Conservation (phyloP, 768 basidiomycete genomes). For the Boletus edulis region DNA sequence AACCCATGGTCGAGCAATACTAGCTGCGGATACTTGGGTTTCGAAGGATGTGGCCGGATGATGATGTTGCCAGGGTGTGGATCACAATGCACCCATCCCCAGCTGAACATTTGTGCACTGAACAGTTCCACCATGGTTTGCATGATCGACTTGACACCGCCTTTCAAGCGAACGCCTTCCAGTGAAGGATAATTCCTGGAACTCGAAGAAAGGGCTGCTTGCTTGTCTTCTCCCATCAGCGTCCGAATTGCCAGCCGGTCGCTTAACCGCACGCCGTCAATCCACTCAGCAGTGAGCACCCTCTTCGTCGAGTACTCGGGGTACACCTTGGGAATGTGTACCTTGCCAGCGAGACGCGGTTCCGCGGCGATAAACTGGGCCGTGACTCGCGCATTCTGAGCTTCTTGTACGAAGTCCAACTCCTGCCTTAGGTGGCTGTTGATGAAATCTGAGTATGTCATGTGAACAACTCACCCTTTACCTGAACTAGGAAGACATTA, state of each 20-base stretch:
- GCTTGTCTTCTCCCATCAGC: conserved; percentile 54
- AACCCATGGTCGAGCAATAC: conserved; percentile 92
- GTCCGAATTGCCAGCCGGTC: conserved; percentile 55
- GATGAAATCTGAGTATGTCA: conserved; percentile 56
- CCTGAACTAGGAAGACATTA: background rate
- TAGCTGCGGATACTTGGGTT: conserved; percentile 47
- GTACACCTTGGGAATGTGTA: conserved; percentile 78
- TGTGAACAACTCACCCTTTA: background rate
- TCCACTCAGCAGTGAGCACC: conserved; percentile 86
- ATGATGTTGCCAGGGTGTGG: conserved; percentile 79
- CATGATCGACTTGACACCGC: conserved; percentile 69
- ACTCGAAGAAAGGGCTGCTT: background rate
- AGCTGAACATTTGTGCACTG: conserved; percentile 87
- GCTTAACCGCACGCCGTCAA: conserved; percentile 70
- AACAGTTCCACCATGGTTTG: conserved; percentile 85
- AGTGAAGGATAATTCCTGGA: conserved; percentile 5
- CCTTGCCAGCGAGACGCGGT: conserved; percentile 63
- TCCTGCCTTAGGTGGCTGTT: conserved; percentile 81
- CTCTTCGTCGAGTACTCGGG: conserved; percentile 69
- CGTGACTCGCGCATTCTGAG: conserved; percentile 70
- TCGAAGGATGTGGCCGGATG: conserved; percentile 47
- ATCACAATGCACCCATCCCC: conserved; percentile 88
- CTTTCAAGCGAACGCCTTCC: conserved; percentile 41
- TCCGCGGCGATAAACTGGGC: conserved; percentile 67
- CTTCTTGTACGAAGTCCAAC: conserved; percentile 80